A percentile compares a stretch with the other conserved stretches of the same genome.
These are phyloP conservation scores for Misopates orontium DNA, from an alignment of 257 asterid species.

Conservation along the genomic window DNA sequence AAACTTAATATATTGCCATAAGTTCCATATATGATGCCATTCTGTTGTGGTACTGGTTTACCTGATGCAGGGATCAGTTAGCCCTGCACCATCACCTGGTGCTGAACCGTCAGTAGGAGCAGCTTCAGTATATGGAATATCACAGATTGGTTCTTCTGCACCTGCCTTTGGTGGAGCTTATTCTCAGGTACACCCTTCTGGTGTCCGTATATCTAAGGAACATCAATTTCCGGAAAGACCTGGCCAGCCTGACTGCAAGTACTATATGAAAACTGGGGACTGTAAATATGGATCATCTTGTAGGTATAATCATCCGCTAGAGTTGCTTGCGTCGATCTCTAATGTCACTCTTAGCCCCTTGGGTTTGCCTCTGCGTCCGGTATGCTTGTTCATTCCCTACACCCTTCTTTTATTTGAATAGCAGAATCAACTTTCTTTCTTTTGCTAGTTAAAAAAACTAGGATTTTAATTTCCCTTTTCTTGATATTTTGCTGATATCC, in stretches of 20 bases:
- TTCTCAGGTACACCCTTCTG: constrained; percentile 46
- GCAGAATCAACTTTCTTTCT: neutral
- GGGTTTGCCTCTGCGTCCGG: constrained; percentile 92
- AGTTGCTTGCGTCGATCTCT: constrained; percentile 44
- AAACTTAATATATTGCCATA: no score
- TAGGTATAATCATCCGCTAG: constrained; percentile 83
- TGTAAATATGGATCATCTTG: constrained; percentile 84
- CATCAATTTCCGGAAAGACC: constrained; percentile 72
- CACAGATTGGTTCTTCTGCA: constrained; percentile 60
- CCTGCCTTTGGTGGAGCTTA: constrained; percentile 55
- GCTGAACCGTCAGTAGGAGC: constrained; percentile 56
- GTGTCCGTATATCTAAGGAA: constrained; percentile 48
- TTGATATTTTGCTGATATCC: neutral
- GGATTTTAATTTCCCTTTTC: neutral
- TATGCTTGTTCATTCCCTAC: constrained; percentile 33
- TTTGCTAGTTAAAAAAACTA: no score
- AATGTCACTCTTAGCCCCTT: constrained; percentile 64
- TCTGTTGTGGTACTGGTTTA: neutral
- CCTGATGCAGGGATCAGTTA: constrained; percentile 59
- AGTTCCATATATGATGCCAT: no score
- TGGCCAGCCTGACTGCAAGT: constrained; percentile 76
- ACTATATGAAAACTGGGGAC: constrained; percentile 84
- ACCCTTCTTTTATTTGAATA: constrained; percentile 13
- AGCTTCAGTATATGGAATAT: constrained; percentile 56
- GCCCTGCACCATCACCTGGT: constrained; percentile 66